Percentiles rank a stretch among this genome's conserved stretches.
These are phyloP conservation scores for Davidsoniella neocaledoniae DNA, from an alignment of 2,329 filamentous ascomycete species.

Conservation along the genomic window DNA sequence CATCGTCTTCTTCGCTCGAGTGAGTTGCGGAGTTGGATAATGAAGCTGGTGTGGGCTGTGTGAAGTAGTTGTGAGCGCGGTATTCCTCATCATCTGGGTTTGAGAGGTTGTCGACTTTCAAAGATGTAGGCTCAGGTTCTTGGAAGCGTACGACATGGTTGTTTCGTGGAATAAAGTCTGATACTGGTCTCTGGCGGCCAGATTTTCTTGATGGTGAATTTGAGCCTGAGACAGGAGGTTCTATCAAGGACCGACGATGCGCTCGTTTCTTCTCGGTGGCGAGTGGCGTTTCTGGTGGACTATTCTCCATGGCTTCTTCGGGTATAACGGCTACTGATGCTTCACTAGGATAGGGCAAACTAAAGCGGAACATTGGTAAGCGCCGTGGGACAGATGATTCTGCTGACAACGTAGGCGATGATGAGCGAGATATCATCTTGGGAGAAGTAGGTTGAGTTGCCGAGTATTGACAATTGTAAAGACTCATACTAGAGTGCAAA, in stretches of 20 bases:
- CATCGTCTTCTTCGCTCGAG: slow-evolving; percentile 32
- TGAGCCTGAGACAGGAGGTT: background rate
- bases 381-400: slow-evolving; percentile 3
- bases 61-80: slow-evolving; percentile 9
- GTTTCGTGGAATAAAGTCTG: slow-evolving; percentile 23
- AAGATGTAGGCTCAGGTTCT: slow-evolving; percentile 15
- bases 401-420: slow-evolving; percentile 18
- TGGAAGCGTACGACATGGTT: slow-evolving; percentile 32
- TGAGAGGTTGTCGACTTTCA: slow-evolving; percentile 1
- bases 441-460: background rate
- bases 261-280: background rate
- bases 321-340: slow-evolving; percentile 8
- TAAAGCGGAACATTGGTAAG: slow-evolving; percentile 12
- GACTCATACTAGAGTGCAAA: slow-evolving; percentile 39
- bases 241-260: slow-evolving; percentile 4
- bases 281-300: background rate
- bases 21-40: slow-evolving; percentile 2
- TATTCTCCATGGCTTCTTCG: slow-evolving; percentile 8
- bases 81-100: slow-evolving; percentile 9
- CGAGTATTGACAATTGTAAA: slow-evolving; percentile 41
- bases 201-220: slow-evolving; percentile 11
- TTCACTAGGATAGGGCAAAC: slow-evolving; percentile 5
- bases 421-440: slow-evolving; percentile 15
- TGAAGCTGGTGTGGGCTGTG: background rate
- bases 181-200: slow-evolving; percentile 20